Evolutionary conservation across 805 yeast genomes (phyloP).

Genomic region (Candida insectorum): DNA sequence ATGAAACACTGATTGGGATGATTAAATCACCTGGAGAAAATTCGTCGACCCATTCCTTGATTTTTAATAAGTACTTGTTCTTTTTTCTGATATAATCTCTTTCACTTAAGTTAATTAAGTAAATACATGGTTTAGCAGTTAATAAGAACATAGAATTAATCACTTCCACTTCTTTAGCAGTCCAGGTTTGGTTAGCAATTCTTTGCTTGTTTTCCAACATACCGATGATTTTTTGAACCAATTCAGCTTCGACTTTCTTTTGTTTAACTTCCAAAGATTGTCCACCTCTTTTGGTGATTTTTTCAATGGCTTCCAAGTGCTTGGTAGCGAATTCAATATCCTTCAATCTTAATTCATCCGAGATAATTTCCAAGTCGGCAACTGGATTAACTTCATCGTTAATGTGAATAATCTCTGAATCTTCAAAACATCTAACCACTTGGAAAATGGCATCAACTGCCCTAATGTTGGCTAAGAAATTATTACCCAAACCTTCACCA

Average conservation of each 20-base stretch:
- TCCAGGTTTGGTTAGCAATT: conserved; percentile 85
- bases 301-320: conserved; percentile 71
- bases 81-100: conserved; percentile 81
- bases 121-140: conserved; percentile 94
- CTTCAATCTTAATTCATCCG: conserved; percentile 88
- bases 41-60: conserved; percentile 87
- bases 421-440: conserved; percentile 96
- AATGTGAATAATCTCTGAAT: conserved; percentile 95
- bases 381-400: conserved; percentile 63
- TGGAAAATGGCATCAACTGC: conserved; percentile 98
- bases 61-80: conserved; percentile 78
- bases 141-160: conserved; percentile 83
- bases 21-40: conserved; percentile 82
- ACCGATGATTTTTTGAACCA: conserved; percentile 70
- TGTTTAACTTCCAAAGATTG: conserved; percentile 86
- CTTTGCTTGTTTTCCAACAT: conserved; percentile 82
- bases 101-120: conserved; percentile 86
- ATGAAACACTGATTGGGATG: conserved; percentile 88
- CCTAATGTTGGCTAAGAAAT: conserved; percentile 92
- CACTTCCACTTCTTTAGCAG: conserved; percentile 83
- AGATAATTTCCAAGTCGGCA: conserved; percentile 89
- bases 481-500: conserved; percentile 98
- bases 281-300: conserved; percentile 82
- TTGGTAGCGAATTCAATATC: conserved; percentile 93
- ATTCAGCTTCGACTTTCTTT: conserved; percentile 78